Conservation (phyloP, 2,329 filamentous ascomycete genomes). For the Diplodia mutila region DNA sequence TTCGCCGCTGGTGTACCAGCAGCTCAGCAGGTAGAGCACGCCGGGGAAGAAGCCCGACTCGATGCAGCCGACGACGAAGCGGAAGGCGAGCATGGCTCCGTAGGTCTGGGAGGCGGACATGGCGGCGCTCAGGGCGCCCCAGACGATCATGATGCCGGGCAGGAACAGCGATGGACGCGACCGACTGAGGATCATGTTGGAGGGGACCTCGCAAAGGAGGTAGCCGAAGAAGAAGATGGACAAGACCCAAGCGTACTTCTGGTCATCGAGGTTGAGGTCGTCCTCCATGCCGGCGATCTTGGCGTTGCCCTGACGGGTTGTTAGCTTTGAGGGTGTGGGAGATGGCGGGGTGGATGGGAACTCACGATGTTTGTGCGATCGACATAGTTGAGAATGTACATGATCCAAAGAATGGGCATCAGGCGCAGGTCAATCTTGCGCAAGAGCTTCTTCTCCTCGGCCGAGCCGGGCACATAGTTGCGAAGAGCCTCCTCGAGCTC, state of each 20-base stretch:
- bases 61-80: constrained; percentile 50
- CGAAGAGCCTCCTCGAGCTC: constrained; percentile 25
- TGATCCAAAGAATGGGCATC: constrained; percentile 70
- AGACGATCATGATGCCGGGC: constrained; percentile 54
- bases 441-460: constrained; percentile 60
- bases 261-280: constrained; percentile 45
- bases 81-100: constrained; percentile 48
- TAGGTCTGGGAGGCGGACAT: constrained; percentile 54
- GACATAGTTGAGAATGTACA: constrained; percentile 78
- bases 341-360: not conserved
- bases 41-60: constrained; percentile 36
- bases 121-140: constrained; percentile 56
- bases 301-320: constrained; percentile 37
- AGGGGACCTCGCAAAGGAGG: constrained; percentile 55
- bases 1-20: constrained; percentile 26
- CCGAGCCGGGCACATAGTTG: constrained; percentile 23
- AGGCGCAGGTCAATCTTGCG: constrained; percentile 72
- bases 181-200: constrained; percentile 64
- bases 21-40: constrained; percentile 26
- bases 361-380: constrained; percentile 67
- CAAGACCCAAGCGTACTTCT: constrained; percentile 40
- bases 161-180: constrained; percentile 54
- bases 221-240: constrained; percentile 67
- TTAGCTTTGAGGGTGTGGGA: not conserved
- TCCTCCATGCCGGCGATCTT: constrained; percentile 49